Evolutionary conservation across 495 filamentous ascomycete species (phyloP).

Genomic region (Podospora pseudoanserina): DNA sequence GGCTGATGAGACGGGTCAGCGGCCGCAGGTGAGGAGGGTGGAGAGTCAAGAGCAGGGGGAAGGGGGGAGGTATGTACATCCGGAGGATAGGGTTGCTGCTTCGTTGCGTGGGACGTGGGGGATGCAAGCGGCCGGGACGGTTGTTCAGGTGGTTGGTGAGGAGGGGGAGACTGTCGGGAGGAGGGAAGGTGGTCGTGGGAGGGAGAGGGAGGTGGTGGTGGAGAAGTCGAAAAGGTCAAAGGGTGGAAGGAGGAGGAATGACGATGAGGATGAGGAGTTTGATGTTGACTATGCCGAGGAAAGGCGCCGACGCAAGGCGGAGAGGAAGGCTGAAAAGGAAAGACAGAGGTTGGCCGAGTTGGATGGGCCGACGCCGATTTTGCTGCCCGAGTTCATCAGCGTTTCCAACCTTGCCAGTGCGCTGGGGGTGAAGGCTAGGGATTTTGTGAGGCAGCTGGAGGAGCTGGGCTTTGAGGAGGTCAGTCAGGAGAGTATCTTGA

Average conservation of each 20-base stretch:
- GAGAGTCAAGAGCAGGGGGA: not conserved
- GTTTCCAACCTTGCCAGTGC: slow-evolving; percentile 78
- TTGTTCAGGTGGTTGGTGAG: not conserved
- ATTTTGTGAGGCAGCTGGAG: slow-evolving; percentile 71
- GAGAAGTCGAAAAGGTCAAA: slow-evolving; percentile 23
- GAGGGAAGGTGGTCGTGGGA: not conserved
- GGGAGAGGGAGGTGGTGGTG: not conserved
- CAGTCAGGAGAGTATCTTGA: slow-evolving; percentile 73
- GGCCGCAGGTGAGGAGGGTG: not conserved
- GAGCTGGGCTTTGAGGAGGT: slow-evolving; percentile 82
- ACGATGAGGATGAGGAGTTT: slow-evolving; percentile 33
- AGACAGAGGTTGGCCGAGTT: slow-evolving; percentile 30
- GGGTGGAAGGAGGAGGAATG: slow-evolving; percentile 13
- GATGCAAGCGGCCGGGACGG: not conserved
- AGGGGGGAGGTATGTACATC: not conserved
- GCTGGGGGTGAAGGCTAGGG: slow-evolving; percentile 63
- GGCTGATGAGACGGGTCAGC: not conserved
- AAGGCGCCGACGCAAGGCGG: slow-evolving; percentile 35
- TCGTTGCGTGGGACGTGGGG: not conserved
- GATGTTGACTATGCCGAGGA: slow-evolving; percentile 33
- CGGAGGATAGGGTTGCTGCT: not conserved
- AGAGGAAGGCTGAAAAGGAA: slow-evolving; percentile 36
- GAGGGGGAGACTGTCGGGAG: not conserved
- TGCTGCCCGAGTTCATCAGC: slow-evolving; percentile 86
- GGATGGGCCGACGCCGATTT: slow-evolving; percentile 48